Conservation (phyloP, 2,329 filamentous ascomycete species). For the Diaporthe helianthi region DNA sequence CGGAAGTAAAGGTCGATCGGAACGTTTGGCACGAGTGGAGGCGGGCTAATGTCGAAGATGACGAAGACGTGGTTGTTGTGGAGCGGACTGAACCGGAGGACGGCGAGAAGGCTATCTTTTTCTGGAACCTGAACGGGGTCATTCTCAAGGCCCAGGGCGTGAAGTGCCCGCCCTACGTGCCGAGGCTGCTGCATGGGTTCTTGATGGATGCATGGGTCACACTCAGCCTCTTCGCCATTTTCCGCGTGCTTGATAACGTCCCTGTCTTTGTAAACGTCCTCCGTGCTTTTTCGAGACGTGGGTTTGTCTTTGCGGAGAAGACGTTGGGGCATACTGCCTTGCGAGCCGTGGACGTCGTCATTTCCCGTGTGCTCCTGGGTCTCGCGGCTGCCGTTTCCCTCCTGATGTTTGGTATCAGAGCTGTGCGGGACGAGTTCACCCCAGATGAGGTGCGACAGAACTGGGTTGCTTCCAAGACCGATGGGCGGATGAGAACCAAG, state of each 20-base stretch:
- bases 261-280: slow-evolving; percentile 42
- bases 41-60: slow-evolving; percentile 43
- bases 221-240: slow-evolving; percentile 42
- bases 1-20: slow-evolving; percentile 45
- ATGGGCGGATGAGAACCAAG: not conserved
- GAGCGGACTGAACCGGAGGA: slow-evolving; percentile 56
- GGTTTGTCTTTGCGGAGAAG: slow-evolving; percentile 37
- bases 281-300: slow-evolving; percentile 37
- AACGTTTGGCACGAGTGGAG: slow-evolving; percentile 54
- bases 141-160: slow-evolving; percentile 41
- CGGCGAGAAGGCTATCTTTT: slow-evolving; percentile 54
- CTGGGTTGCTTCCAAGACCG: not conserved
- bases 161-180: slow-evolving; percentile 32
- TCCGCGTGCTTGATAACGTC: slow-evolving; percentile 41
- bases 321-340: slow-evolving; percentile 25
- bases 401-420: slow-evolving; percentile 23
- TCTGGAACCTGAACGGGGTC: slow-evolving; percentile 56
- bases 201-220: slow-evolving; percentile 42
- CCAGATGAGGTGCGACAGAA: slow-evolving; percentile 4
- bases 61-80: slow-evolving; percentile 49
- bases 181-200: slow-evolving; percentile 31
- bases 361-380: slow-evolving; percentile 25
- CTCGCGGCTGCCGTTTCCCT: slow-evolving; percentile 16
- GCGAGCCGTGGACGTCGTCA: slow-evolving; percentile 11
- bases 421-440: slow-evolving; percentile 33